These are phyloP conservation scores for Priceomyces melissophilus DNA, from an alignment of 805 yeast genomes.

Conservation along the genomic window DNA sequence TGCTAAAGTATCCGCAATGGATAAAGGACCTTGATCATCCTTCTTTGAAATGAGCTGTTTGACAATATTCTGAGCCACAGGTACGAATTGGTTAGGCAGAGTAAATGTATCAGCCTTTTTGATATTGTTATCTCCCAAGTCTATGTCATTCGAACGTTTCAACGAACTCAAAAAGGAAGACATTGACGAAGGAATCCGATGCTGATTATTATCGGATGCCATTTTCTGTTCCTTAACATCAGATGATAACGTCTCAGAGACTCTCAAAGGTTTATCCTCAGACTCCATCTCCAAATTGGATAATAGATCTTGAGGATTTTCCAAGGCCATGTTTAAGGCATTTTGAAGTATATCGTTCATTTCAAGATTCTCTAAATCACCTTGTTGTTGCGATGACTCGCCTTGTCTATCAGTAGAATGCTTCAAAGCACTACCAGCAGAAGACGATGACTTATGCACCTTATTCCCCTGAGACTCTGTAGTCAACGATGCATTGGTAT, in stretches of 20 bases:
- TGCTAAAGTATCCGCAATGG: conserved; percentile 62
- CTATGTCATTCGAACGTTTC: conserved; percentile 13
- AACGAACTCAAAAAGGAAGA: conserved; percentile 12
- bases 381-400: conserved; percentile 23
- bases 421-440: neutral
- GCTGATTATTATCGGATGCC: neutral
- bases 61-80: conserved; percentile 10
- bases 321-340: conserved; percentile 75
- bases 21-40: conserved; percentile 24
- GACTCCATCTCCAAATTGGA: conserved; percentile 31
- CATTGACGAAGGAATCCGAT: conserved; percentile 12
- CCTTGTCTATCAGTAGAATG: neutral
- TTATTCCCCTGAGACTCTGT: neutral
- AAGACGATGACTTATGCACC: no score
- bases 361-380: conserved; percentile 51
- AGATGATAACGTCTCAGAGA: neutral
- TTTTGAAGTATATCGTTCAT: conserved; percentile 73
- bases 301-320: conserved; percentile 50
- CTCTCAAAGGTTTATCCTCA: conserved; percentile 3
- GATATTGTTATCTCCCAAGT: conserved; percentile 3
- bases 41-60: conserved; percentile 4
- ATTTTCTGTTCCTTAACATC: conserved; percentile 8
- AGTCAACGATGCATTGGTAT: no score
- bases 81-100: conserved; percentile 1
- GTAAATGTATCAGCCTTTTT: conserved; percentile 1